A percentile compares a stretch with the other conserved stretches of the same genome.
These are phyloP conservation scores for Alternaria solani DNA, from an alignment of 2,329 filamentous ascomycete genomes.

Conservation along the genomic window DNA sequence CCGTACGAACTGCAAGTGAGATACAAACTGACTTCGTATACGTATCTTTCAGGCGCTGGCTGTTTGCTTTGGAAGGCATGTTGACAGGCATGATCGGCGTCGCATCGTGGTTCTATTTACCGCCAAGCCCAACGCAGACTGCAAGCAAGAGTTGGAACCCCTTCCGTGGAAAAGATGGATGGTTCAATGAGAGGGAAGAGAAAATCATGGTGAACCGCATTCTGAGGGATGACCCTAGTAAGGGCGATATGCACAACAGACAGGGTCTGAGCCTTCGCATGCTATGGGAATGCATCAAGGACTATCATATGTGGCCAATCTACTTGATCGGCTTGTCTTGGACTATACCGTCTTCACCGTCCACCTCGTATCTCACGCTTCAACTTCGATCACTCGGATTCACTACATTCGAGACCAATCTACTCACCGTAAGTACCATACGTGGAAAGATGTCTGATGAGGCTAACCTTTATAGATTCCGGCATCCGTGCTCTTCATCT, in stretches of 20 bases:
- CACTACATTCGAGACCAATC: slow-evolving; percentile 49
- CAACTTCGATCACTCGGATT: slow-evolving; percentile 48
- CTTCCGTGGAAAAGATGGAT: slow-evolving; percentile 68
- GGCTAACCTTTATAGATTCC: slow-evolving; percentile 45
- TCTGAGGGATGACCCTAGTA: slow-evolving; percentile 63
- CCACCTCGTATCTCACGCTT: slow-evolving; percentile 47
- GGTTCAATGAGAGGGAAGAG: slow-evolving; percentile 73
- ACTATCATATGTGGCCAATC: slow-evolving; percentile 64
- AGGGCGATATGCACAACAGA: slow-evolving; percentile 69
- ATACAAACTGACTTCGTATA: no score
- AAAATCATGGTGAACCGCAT: slow-evolving; percentile 73
- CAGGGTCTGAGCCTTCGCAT: slow-evolving; percentile 60
- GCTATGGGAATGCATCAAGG: slow-evolving; percentile 60
- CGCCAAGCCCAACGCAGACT: slow-evolving; percentile 69
- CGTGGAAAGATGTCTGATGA: not conserved
- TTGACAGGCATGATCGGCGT: slow-evolving; percentile 50
- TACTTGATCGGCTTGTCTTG: slow-evolving; percentile 48
- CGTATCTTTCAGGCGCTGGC: slow-evolving; percentile 54
- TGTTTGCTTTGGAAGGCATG: slow-evolving; percentile 58
- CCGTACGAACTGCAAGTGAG: no score
- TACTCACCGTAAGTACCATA: slow-evolving; percentile 41
- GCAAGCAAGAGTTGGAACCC: slow-evolving; percentile 53
- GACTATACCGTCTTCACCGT: slow-evolving; percentile 45
- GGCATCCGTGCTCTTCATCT: slow-evolving; percentile 57
- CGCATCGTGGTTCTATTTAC: slow-evolving; percentile 50